phyloP scores from a whole-genome alignment of 148 eudicot species.

The Beta vulgaris region DNA sequence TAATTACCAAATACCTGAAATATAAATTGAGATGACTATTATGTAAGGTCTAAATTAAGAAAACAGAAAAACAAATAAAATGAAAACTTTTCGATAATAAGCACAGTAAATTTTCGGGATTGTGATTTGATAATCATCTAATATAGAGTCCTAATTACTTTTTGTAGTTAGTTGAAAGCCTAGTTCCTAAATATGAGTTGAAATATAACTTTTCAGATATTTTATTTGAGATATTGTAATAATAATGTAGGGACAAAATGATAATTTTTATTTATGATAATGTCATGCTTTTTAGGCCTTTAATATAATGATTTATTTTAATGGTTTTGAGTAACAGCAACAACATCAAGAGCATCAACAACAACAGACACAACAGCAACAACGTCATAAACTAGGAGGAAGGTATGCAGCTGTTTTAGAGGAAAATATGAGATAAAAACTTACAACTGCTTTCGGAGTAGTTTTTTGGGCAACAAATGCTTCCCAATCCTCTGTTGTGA shows the following conservation, averaged over 20 bases:
- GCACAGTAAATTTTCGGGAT: no score
- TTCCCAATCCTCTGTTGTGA: no score
- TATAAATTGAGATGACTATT: no score
- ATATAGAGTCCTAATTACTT: not conserved
- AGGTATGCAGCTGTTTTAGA: conserved; percentile 94
- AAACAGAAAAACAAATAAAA: not conserved
- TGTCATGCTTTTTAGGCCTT: conserved; percentile 20
- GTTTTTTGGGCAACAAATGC: no score
- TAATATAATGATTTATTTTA: conserved; percentile 9
- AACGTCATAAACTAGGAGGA: conserved; percentile 68
- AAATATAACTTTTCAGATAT: conserved; percentile 5
- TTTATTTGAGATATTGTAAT: no score
- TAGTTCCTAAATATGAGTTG: conserved; percentile 6
- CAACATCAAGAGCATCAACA: conserved; percentile 24
- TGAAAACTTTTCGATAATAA: no score
- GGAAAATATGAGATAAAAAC: no score
- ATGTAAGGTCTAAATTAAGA: not conserved
- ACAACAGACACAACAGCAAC: conserved; percentile 53
- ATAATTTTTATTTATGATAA: conserved; percentile 38
- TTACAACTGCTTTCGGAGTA: no score
- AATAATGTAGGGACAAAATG: conserved; percentile 41
- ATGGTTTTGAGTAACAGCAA: conserved; percentile 7
- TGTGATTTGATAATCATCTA: not conserved
- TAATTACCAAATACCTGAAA: no score
- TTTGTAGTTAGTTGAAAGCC: not conserved